Evolutionary conservation across 805 yeast species (phyloP).

Genomic region (Myxozyma neglecta): DNA sequence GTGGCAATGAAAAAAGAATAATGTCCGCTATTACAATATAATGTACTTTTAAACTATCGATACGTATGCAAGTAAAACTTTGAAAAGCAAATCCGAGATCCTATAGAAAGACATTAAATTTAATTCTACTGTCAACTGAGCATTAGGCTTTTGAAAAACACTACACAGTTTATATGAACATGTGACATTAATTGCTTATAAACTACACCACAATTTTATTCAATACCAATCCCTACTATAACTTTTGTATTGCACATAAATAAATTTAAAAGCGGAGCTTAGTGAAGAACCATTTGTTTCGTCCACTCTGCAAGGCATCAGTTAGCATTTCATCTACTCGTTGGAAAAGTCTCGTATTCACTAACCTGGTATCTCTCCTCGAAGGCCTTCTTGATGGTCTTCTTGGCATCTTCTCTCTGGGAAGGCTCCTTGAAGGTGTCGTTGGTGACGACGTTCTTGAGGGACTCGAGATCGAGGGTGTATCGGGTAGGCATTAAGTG

Average conservation of each 20-base stretch:
- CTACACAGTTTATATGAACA: constrained; percentile 32
- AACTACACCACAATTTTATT: neutral
- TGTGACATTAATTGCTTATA: neutral
- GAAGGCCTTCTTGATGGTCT: constrained; percentile 97
- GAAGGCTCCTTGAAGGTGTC: constrained; percentile 97
- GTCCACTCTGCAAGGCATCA: constrained; percentile 63
- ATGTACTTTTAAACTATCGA: too few species aligned
- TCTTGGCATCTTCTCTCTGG: constrained; percentile 98
- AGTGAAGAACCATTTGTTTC: constrained; percentile 99
- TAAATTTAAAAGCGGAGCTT: constrained; percentile 79
- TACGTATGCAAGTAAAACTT: too few species aligned
- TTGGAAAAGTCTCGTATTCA: neutral
- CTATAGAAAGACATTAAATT: too few species aligned
- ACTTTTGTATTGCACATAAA: neutral
- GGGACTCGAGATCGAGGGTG: constrained; percentile 93
- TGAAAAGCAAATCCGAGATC: too few species aligned
- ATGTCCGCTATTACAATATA: neutral
- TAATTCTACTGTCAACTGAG: too few species aligned
- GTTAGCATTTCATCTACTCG: neutral
- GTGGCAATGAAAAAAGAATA: constrained; percentile 51
- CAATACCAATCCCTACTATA: neutral
- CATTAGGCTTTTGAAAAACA: too few species aligned
- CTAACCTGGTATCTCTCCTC: constrained; percentile 90
- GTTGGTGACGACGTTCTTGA: constrained; percentile 86
- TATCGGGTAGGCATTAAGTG: constrained; percentile 99